Percentiles rank a stretch among this genome's conserved stretches.
phyloP scores from a whole-genome alignment of 2,329 filamentous ascomycete genomes.

The Bertia moriformis region DNA sequence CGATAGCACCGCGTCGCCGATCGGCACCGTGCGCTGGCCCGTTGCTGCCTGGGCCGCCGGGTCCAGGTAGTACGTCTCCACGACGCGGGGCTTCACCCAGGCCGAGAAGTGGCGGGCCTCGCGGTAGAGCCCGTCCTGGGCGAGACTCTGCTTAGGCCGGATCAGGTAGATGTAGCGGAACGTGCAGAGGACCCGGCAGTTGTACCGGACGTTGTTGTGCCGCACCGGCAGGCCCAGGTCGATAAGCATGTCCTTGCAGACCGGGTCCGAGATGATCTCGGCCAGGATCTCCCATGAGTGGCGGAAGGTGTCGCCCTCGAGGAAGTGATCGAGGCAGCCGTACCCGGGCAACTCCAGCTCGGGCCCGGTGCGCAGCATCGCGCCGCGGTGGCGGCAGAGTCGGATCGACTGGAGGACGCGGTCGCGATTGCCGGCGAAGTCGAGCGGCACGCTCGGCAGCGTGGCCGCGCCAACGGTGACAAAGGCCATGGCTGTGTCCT shows the following conservation, averaged over 20 bases:
- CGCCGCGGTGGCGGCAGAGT: conserved; percentile 6
- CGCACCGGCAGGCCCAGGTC: conserved; percentile 7
- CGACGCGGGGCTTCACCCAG: conserved; percentile 18
- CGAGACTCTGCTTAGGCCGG: conserved; percentile 13
- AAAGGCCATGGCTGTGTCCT: conserved; percentile 20
- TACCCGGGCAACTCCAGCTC: conserved; percentile 4
- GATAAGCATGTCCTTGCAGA: conserved; percentile 8
- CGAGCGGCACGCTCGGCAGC: conserved; percentile 27
- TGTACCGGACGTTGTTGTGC: conserved; percentile 20
- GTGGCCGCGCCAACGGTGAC: conserved; percentile 22
- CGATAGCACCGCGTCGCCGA: conserved; percentile 24
- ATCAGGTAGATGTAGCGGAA: conserved; percentile 11
- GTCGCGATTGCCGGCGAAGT: conserved; percentile 47
- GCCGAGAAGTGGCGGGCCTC: conserved; percentile 24
- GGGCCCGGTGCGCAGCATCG: conserved; percentile 1
- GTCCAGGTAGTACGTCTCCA: conserved; percentile 19
- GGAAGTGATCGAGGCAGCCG: background rate
- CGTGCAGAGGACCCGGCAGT: conserved; percentile 17
- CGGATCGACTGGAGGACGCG: conserved; percentile 50
- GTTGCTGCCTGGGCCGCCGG: background rate
- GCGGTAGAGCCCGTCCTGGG: conserved; percentile 19
- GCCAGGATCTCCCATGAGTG: conserved; percentile 9
- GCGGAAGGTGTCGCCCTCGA: conserved; percentile 5
- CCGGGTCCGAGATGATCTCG: conserved; percentile 7
- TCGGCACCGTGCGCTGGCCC: conserved; percentile 8